Evolutionary conservation across 257 asterid species (phyloP), one percentile per base, ranked within the genome.

Genomic region (Orobanche coerulescens): DNA sequence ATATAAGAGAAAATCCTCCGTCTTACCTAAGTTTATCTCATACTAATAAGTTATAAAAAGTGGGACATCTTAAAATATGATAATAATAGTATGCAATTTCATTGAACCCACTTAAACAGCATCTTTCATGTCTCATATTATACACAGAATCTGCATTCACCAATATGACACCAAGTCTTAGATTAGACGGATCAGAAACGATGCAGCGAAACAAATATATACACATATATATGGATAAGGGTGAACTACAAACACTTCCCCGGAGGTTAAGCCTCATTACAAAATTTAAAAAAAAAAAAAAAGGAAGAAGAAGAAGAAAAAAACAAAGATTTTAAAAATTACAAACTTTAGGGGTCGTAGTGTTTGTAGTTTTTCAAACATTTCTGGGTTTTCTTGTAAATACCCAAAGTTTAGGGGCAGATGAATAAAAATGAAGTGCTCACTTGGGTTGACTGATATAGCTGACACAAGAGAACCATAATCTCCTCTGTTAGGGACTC

Each of bases 381-480:
- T n/a, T n/a, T n/a, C n/a, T n/a, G n/a, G n/a, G n/a, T n/a, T n/a
- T n/a, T n/a, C n/a, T n/a, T n/a, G n/a, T n/a, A n/a, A n/a, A n/a
- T n/a, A n/a, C n/a, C n/a, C n/a, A n/a, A n/a, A n/a, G n/a, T n/a
- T n/a, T n/a, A n/a, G n/a, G n/a, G n/a, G n/a, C n/a, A n/a, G n/a
- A n/a, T n/a, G n/a, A n/a, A n/a, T n/a, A n/a, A n/a, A 11, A 48
- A 6, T 26, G 33, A 76, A 53, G 6, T 37, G 65, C 92, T 81
- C 71, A 90, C 97, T 70, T 46, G 95, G 86, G 52, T 66, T 68
- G 28, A 90, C 92, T 16, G 95, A 84, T 51, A 90, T 87, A 54
- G 95, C 96, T 57, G 97, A 90, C 74, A 90, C 57, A 28, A 87
- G 84, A 43, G 96, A 80, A 55, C 96, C 97, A 66, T 90, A 90